Conservation (phyloP, 2,329 filamentous ascomycete genomes). For the Fusarium torreyae region DNA sequence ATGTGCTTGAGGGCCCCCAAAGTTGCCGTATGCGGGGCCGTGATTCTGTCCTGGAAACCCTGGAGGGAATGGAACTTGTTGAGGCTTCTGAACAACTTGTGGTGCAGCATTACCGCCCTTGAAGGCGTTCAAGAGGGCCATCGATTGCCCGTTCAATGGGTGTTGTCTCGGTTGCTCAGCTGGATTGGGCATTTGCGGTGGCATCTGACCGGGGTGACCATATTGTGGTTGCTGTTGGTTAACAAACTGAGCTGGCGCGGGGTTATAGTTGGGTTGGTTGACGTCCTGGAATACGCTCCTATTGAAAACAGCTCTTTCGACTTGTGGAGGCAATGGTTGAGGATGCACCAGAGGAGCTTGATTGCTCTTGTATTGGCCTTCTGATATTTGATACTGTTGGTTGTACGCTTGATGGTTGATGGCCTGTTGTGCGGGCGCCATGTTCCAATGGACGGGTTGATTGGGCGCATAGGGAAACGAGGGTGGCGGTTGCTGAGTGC, state of each 20-base stretch:
- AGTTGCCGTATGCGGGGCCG: constrained; percentile 24
- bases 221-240: constrained; percentile 50
- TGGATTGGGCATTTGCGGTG: constrained; percentile 27
- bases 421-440: constrained; percentile 31
- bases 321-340: constrained; percentile 69
- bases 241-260: constrained; percentile 23
- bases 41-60: constrained; percentile 31
- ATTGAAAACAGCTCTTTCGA: constrained; percentile 68
- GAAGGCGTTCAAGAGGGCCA: constrained; percentile 63
- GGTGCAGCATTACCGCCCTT: constrained; percentile 51
- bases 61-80: constrained; percentile 26
- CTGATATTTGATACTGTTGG: constrained; percentile 36
- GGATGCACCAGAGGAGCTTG: constrained; percentile 56
- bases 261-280: constrained; percentile 26
- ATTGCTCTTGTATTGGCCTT: constrained; percentile 46
- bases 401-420: constrained; percentile 33
- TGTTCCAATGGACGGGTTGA: constrained; percentile 39
- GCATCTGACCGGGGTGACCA: constrained; percentile 37
- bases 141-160: constrained; percentile 59
- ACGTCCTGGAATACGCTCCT: constrained; percentile 52
- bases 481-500: constrained; percentile 52
- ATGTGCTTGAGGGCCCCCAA: constrained; percentile 23
- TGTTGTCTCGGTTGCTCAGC: constrained; percentile 39
- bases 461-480: constrained; percentile 50
- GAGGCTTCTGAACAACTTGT: constrained; percentile 43